phyloP scores from a whole-genome alignment of 495 filamentous ascomycete species.

The Stereocaulon alpinum region DNA sequence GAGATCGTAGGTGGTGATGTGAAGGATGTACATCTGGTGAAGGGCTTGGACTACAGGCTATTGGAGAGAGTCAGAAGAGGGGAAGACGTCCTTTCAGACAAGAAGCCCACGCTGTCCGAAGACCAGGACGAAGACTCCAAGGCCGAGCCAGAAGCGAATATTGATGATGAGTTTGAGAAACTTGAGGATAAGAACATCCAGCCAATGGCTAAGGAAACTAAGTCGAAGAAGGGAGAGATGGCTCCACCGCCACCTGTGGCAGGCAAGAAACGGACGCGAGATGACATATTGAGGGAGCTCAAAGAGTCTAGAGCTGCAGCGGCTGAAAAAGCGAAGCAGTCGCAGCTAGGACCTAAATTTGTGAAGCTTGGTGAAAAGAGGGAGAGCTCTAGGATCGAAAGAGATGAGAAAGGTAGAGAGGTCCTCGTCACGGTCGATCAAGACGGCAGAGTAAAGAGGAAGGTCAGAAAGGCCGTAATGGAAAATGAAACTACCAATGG shows the following conservation, averaged over 20 bases:
- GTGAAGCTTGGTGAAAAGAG: slow-evolving; percentile 59
- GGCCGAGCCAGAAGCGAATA: slow-evolving; percentile 33
- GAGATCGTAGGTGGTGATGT: slow-evolving; percentile 80
- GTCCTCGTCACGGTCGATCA: slow-evolving; percentile 78
- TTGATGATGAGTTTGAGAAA: slow-evolving; percentile 71
- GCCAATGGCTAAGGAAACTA: slow-evolving; percentile 41
- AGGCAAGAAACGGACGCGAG: slow-evolving; percentile 61
- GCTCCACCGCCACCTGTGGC: slow-evolving; percentile 50
- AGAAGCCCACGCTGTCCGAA: slow-evolving; percentile 8
- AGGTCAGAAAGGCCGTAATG: slow-evolving; percentile 50
- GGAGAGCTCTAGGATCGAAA: slow-evolving; percentile 63
- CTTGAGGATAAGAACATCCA: slow-evolving; percentile 54
- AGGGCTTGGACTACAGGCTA: slow-evolving; percentile 79
- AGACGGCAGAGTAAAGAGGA: slow-evolving; percentile 79
- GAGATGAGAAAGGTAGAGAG: slow-evolving; percentile 65
- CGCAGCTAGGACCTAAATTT: slow-evolving; percentile 61
- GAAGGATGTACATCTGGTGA: slow-evolving; percentile 71
- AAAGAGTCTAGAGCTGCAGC: slow-evolving; percentile 57
- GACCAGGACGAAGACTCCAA: slow-evolving; percentile 20
- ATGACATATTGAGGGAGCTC: slow-evolving; percentile 74
- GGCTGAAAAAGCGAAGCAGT: slow-evolving; percentile 45
- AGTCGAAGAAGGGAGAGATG: slow-evolving; percentile 69
- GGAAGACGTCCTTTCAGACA: slow-evolving; percentile 52
- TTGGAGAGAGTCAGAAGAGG: slow-evolving; percentile 62
- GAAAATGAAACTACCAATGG: slow-evolving; percentile 25